Conservation (phyloP, 768 basidiomycete species). For the Holtermanniella nyarrowii region DNA sequence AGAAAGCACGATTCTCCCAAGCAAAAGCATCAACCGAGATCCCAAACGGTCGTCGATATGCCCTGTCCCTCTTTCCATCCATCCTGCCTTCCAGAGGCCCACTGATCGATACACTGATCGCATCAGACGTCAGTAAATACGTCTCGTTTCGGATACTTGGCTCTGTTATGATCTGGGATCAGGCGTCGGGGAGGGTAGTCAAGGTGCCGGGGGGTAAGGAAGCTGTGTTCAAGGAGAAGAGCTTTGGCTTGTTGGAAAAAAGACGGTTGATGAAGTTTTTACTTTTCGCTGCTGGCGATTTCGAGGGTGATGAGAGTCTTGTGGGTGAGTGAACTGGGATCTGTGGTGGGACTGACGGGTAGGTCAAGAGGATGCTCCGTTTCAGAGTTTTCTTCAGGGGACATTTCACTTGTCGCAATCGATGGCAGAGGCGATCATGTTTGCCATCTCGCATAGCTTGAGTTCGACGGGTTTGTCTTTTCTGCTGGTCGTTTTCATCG, state of each 20-base stretch:
- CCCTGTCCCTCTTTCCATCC: slow-evolving; percentile 72
- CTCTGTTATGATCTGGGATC: slow-evolving; percentile 45
- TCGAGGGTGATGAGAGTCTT: slow-evolving; percentile 46
- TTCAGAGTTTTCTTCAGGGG: slow-evolving; percentile 55
- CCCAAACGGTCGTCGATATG: slow-evolving; percentile 58
- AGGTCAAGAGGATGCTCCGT: slow-evolving; percentile 51
- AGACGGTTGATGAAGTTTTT: slow-evolving; percentile 85
- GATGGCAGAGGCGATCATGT: slow-evolving; percentile 56
- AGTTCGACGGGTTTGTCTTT: too few species aligned
- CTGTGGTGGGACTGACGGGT: not conserved
- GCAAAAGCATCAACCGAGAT: slow-evolving; percentile 21
- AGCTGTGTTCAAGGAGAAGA: slow-evolving; percentile 77
- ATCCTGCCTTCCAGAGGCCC: slow-evolving; percentile 70
- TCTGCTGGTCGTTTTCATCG: too few species aligned
- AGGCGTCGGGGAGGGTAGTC: slow-evolving; percentile 41
- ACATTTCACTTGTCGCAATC: slow-evolving; percentile 55
- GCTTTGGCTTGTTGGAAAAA: slow-evolving; percentile 70
- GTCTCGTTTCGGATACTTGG: slow-evolving; percentile 78
- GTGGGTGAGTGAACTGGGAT: slow-evolving; percentile 10
- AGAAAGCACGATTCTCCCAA: slow-evolving; percentile 4
- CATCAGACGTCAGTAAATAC: slow-evolving; percentile 77
- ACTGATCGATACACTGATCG: slow-evolving; percentile 64
- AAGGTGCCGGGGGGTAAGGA: slow-evolving; percentile 83
- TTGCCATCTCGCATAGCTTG: slow-evolving; percentile 64
- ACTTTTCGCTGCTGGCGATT: slow-evolving; percentile 65